phyloP scores from a whole-genome alignment of 352 stramenopile genomes.

The Phytophthora megakarya region DNA sequence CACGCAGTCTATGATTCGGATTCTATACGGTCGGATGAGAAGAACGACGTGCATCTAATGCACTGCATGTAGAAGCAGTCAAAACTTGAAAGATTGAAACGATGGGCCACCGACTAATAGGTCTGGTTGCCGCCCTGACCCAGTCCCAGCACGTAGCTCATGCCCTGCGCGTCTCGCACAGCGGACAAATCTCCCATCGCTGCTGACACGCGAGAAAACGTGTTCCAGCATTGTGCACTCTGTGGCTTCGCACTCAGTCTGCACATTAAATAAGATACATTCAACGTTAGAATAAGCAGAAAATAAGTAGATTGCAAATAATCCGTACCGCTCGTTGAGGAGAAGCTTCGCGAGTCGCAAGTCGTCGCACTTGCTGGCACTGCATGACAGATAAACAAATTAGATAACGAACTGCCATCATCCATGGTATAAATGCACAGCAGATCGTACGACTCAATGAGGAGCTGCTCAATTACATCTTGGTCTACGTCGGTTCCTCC shows the following conservation, averaged over 20 bases:
- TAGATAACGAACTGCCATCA: not conserved
- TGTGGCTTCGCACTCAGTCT: slow-evolving; percentile 76
- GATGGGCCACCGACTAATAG: slow-evolving; percentile 43
- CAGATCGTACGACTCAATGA: slow-evolving; percentile 74
- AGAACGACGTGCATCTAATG: too few relatives aligned
- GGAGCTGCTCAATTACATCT: slow-evolving; percentile 74
- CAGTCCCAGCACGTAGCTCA: slow-evolving; percentile 88
- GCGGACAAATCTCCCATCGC: slow-evolving; percentile 70
- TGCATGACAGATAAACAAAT: slow-evolving; percentile 21
- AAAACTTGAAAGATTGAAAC: slow-evolving; percentile 20
- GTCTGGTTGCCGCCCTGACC: slow-evolving; percentile 79
- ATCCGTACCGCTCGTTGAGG: slow-evolving; percentile 74
- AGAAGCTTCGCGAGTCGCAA: slow-evolving; percentile 75
- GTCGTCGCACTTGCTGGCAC: slow-evolving; percentile 71
- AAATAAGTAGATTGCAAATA: not conserved
- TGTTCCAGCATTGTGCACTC: slow-evolving; percentile 82
- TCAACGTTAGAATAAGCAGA: slow-evolving; percentile 1
- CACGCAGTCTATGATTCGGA: slow-evolving; percentile 2
- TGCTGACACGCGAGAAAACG: slow-evolving; percentile 73
- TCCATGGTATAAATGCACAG: not conserved
- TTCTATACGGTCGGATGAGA: slow-evolving; percentile 17
- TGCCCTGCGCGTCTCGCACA: slow-evolving; percentile 85
- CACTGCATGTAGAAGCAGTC: slow-evolving; percentile 9
- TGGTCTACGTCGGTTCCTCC: slow-evolving; percentile 74
- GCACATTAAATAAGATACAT: not conserved